Base-by-base conservation (phyloP, 2,329 filamentous ascomycete species). In the Gremmenia infestans region DNA sequence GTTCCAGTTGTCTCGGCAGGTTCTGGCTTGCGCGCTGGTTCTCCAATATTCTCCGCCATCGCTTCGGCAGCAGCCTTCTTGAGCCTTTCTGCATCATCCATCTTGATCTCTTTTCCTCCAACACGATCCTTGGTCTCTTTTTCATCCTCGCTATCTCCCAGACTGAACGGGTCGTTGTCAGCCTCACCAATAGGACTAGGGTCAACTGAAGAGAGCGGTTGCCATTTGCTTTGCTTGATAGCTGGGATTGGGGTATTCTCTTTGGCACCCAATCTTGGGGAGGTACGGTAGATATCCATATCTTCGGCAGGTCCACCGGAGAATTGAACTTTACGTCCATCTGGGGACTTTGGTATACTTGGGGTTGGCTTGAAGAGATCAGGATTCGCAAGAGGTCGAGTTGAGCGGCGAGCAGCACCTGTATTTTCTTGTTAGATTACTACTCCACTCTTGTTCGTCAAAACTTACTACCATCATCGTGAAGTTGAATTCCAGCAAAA, bases 121-220 rank as follows among this genome's bases (percentile, higher is more conserved):
- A 67, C 64, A 40, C 67, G 65, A 46, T 81, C 79, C 74, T 91
- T 94, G 15, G 77, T 73, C 52, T 92, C 89, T 64, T 88, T 88
- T 72, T 99, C 94, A 63, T 96, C 92, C 64, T 97, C 93, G 67
- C 91, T 96, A 65, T 97, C 93, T 5, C 94, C 94, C 14, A 99
- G 80, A 67, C 91, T 97, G 74, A 99, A 99, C 0, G 94, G 94
- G 68, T 99, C 94, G 66, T 96, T 93, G 64, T 97, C 91, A 17
- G 82, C 80, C 65, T 97, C 91, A 19, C 82, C 81, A 59, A 96
- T 88, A 14, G 93, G 92, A 60, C 83, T 87, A 1, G 92, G 91
- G 61, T 95, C 89, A 14, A 97, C 85, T 0, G 87, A 81, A 12
- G 92, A 91, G 65, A 99, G 76, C 9, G 94, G 93, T 72, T 99